A percentile compares a stretch with the other conserved stretches of the same genome.
Conservation (phyloP, 2,329 filamentous ascomycete genomes). For the Talaromyces piceae region DNA sequence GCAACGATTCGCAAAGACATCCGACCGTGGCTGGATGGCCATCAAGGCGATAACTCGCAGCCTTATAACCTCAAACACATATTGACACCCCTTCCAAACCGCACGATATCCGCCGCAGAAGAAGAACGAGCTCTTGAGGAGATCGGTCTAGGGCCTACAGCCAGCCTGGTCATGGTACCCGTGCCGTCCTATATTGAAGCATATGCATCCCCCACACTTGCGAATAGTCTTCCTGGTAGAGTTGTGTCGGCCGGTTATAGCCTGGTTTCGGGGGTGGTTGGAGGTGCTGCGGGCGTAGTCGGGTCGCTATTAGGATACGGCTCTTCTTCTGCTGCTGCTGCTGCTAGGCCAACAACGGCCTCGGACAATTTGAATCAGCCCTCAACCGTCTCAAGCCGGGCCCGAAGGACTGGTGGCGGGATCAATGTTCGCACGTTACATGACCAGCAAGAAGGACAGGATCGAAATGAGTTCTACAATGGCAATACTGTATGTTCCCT, state of each 20-base stretch:
- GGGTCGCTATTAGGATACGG: slow-evolving; percentile 39
- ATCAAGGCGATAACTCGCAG: slow-evolving; percentile 47
- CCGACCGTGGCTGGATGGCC: slow-evolving; percentile 67
- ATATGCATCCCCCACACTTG: slow-evolving; percentile 36
- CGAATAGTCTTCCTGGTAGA: slow-evolving; percentile 32
- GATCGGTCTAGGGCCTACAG: slow-evolving; percentile 67
- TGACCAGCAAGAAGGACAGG: slow-evolving; percentile 47
- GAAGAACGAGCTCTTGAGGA: slow-evolving; percentile 62
- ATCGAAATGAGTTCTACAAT: slow-evolving; percentile 74
- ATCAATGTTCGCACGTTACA: slow-evolving; percentile 46
- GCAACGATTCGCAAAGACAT: slow-evolving; percentile 60
- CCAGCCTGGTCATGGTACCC: slow-evolving; percentile 75
- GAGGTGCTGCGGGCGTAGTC: slow-evolving; percentile 35
- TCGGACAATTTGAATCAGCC: not conserved
- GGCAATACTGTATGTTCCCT: slow-evolving; percentile 66
- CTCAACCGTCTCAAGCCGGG: not conserved
- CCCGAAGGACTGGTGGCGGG: slow-evolving; percentile 12
- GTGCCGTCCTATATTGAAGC: slow-evolving; percentile 55
- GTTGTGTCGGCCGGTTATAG: slow-evolving; percentile 36
- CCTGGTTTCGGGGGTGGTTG: slow-evolving; percentile 37
- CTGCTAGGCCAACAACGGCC: slow-evolving; percentile 3
- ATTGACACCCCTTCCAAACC: slow-evolving; percentile 68
- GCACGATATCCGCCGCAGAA: slow-evolving; percentile 64
- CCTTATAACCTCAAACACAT: slow-evolving; percentile 83
- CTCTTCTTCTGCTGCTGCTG: slow-evolving; percentile 4